Conservation (phyloP, 2,329 filamentous ascomycete species). For the Parafenestella ontariensis region DNA sequence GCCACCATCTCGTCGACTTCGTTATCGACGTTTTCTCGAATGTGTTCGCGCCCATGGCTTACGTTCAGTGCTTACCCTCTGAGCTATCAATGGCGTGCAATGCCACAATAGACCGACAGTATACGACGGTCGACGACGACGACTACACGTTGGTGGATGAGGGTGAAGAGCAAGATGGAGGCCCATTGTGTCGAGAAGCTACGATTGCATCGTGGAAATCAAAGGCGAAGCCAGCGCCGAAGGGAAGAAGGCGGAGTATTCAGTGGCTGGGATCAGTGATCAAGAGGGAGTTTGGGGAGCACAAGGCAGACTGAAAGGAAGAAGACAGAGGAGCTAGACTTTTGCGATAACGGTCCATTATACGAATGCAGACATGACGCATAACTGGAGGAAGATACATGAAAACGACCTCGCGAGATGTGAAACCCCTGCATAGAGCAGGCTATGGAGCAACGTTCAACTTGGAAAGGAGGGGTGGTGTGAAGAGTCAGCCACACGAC, state of each 20-base stretch:
- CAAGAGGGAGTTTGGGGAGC: background rate
- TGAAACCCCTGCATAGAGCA: background rate
- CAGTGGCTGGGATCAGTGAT: constrained; percentile 13
- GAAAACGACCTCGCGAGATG: background rate
- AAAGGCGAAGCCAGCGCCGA: background rate
- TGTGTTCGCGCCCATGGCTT: constrained; percentile 22
- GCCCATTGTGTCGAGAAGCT: constrained; percentile 29
- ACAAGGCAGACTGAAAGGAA: background rate
- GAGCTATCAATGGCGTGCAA: background rate
- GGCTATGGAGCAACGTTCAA: no score
- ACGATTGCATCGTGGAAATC: constrained; percentile 29
- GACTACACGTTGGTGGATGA: constrained; percentile 17
- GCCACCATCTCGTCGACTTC: constrained; percentile 14
- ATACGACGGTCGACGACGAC: constrained; percentile 16
- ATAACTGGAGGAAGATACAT: background rate
- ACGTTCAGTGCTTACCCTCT: constrained; percentile 18
- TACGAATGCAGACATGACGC: background rate
- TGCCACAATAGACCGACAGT: constrained; percentile 3
- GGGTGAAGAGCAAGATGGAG: constrained; percentile 24
- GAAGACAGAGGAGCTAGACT: background rate
- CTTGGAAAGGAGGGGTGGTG: background rate
- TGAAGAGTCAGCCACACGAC: background rate
- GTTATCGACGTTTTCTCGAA: constrained; percentile 20
- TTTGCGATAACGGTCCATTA: background rate
- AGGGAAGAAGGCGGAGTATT: constrained; percentile 18